Base-by-base conservation (phyloP, 1,284 basidiomycete species). In the Cryptococcus hybrid region DNA sequence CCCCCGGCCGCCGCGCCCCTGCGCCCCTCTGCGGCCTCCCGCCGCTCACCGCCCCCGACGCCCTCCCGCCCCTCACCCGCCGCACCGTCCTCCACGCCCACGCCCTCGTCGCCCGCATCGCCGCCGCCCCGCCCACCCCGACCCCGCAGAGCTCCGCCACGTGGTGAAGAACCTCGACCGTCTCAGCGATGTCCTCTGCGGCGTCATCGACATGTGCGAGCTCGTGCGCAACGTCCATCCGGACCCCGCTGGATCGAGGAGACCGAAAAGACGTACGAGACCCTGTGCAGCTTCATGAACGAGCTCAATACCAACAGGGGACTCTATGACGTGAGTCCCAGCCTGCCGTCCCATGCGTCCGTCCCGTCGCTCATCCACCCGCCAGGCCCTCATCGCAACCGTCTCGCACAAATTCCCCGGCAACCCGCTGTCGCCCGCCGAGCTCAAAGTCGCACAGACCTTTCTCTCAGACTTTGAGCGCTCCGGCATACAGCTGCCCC, bases 401-500 rank as follows among this genome's bases (percentile, higher is more conserved):
- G 70, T 81, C 13, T 62, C 70, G 6, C 70, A 76, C 37, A 42
- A 51, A 76, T 63, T 63, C 64, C 54, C 30, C 24, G 46, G 42
- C 43, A 62, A 61, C 40, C 77, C 64, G 18, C 64, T 69, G 50
- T 78, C 63, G 56, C 75, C 54, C 37, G 76, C 76, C 44, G 69
- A 82, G 67, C 47, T 66, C 53, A 87, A 89, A 70, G 92, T 96
- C 2, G 93, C 95, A 15, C 81, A 90, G 24, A 93, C 95, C 61
- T 98, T 98, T 78, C 87, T 92, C 83, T 85, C 89, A 51, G 96
- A 99, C 80, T 99, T 99, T 79, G 92, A 97, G 74, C 95, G 94
- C 76, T 96, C 92, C 6, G 95, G 92, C 0, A 96, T 99, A 64
- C 85, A 95, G 73, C 83, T 98, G 4, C 88, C 92, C 7, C 88